Evolutionary conservation across 345 rosid species (phyloP).

Genomic region (Citrus hindsii): DNA sequence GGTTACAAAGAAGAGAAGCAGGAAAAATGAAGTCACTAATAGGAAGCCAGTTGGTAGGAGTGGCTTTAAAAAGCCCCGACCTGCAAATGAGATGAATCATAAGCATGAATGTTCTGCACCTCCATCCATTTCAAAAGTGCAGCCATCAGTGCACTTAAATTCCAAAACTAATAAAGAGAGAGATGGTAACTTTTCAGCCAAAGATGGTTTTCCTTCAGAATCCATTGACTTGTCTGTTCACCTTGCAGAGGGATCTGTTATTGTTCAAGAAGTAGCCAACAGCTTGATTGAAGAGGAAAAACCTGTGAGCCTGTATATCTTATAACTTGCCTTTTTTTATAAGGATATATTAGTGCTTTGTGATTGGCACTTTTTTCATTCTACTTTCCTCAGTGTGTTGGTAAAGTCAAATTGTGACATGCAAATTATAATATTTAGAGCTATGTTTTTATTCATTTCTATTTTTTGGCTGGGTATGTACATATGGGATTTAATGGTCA

Average conservation of each 20-base stretch:
- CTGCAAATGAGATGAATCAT: constrained; percentile 24
- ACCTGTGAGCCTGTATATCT: constrained; percentile 16
- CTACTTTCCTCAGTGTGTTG: neutral
- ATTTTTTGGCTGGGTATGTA: neutral
- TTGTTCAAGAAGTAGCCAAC: constrained; percentile 17
- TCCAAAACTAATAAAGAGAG: constrained; percentile 11
- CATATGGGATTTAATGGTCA: constrained; percentile 15
- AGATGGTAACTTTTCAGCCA: constrained; percentile 15
- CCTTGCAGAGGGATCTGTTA: constrained; percentile 10
- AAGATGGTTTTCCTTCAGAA: constrained; percentile 15
- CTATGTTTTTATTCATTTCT: neutral
- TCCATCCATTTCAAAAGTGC: constrained; percentile 16
- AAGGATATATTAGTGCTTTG: neutral
- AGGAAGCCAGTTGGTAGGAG: constrained; percentile 18
- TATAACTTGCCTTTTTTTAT: neutral
- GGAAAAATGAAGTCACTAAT: constrained; percentile 27
- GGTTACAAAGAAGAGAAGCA: constrained; percentile 57
- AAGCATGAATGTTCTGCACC: constrained; percentile 17
- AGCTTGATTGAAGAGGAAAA: constrained; percentile 30
- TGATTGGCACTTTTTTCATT: constrained; percentile 1
- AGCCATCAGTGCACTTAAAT: constrained; percentile 18
- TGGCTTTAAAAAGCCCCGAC: constrained; percentile 40
- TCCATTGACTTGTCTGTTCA: constrained; percentile 10
- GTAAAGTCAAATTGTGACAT: neutral
- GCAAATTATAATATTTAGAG: neutral